A percentile compares a stretch with the other conserved stretches of the same genome.
Evolutionary conservation across 768 basidiomycete species (phyloP).

Genomic region (Lyophyllum atratum): DNA sequence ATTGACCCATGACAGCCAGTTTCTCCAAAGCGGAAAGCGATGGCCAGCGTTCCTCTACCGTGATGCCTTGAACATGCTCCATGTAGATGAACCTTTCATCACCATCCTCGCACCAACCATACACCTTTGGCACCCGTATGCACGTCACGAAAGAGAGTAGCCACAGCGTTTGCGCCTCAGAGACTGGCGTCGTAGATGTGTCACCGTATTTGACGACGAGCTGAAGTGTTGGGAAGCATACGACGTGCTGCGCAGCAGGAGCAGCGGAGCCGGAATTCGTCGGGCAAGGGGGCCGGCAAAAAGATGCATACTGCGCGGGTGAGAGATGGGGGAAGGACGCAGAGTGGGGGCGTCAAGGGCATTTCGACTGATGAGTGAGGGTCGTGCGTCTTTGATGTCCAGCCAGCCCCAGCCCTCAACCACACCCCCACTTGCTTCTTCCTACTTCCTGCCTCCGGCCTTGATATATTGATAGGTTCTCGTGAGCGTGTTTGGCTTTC

Average conservation of each 20-base stretch:
- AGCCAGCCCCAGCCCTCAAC: neutral
- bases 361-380: constrained; percentile 47
- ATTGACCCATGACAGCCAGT: constrained; percentile 2
- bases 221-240: constrained; percentile 8
- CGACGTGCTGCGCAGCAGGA: constrained; percentile 15
- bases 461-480: neutral
- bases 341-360: constrained; percentile 85
- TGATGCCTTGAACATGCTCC: constrained; percentile 12
- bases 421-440: too few species aligned
- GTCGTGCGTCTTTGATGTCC: neutral
- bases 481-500: neutral
- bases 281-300: constrained; percentile 27
- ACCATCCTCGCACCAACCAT: constrained; percentile 14
- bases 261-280: constrained; percentile 18
- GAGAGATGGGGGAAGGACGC: constrained; percentile 79
- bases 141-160: constrained; percentile 4
- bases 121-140: constrained; percentile 14
- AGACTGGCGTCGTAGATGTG: neutral
- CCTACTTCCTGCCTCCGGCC: too few species aligned
- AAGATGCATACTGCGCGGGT: constrained; percentile 76
- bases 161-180: constrained; percentile 18
- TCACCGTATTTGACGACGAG: constrained; percentile 15
- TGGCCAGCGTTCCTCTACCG: constrained; percentile 8
- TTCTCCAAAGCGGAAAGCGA: constrained; percentile 6
- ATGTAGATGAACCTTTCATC: constrained; percentile 13